Base-by-base conservation (phyloP, 2,329 filamentous ascomycete genomes). In the Trichophyton schoenleinii region DNA sequence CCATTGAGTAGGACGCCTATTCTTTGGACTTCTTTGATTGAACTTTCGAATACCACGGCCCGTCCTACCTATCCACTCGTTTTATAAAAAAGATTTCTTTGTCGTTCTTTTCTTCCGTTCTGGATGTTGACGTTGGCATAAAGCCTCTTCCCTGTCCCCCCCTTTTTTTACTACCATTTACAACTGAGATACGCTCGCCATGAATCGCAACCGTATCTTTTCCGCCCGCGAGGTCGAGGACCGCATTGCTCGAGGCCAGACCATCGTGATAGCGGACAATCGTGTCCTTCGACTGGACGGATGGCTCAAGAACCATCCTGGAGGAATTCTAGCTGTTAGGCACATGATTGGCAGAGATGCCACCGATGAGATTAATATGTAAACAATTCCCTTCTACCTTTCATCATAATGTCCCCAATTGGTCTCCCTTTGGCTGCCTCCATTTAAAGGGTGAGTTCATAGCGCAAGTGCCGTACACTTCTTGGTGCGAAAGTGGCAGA, bases 281-380 rank as follows among this genome's bases (percentile, higher is more conserved):
- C 83, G 85, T 68, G 90, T 96, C 9, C 75, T 97, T 67, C 96
- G 91, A 76, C 85, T 89, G 41, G 92, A 97, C 73, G 81, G 86
- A 42, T 99, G 91, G 89, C 77, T 94, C 60, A 84, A 84, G 59
- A 96, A 88, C 70, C 94, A 97, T 70, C 94, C 94, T 13, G 94
- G 94, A 63, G 94, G 94, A 67, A 86, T 91, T 69, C 92, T 91
- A 75, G 83, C 92, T 60, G 94, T 97, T 65, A 79, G 84, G 71
- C 94, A 97, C 71, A 94, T 96, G 90, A 83, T 97, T 63, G 91
- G 91, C 64, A 84, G 87, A 75, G 91, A 95, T 82, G 92, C 90
- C 58, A 96, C 92, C 13, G 91, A 96, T 73, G 92, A 97, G 75
- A 86, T 97, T 64, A 89, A 87, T 72, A 88, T 86, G 89, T 96